phyloP scores from a whole-genome alignment of 2,329 filamentous ascomycete species.

The Talaromyces atroroseus region DNA sequence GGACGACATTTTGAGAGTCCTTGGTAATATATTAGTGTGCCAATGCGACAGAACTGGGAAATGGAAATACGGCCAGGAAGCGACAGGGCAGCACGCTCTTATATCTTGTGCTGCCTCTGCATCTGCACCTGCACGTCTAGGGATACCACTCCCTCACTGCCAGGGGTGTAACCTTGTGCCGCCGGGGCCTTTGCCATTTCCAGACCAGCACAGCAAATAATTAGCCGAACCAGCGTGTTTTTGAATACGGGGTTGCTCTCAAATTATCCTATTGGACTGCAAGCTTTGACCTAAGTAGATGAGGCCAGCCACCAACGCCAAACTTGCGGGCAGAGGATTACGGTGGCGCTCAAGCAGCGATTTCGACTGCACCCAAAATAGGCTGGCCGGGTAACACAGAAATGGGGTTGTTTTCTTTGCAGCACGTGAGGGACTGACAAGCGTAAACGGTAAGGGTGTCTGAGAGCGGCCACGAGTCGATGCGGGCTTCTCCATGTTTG shows the following conservation, averaged over 20 bases:
- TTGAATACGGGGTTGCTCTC: neutral
- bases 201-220: neutral
- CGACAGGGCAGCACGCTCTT: neutral
- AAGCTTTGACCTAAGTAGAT: neutral
- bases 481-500: neutral
- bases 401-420: neutral
- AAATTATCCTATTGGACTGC: neutral
- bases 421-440: neutral
- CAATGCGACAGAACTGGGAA: neutral
- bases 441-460: neutral
- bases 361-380: neutral
- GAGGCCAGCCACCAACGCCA: too few species aligned
- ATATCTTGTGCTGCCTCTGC: neutral
- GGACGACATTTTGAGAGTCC: neutral
- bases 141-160: neutral
- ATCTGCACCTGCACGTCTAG: neutral
- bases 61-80: neutral
- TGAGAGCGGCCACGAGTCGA: neutral
- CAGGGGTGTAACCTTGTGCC: neutral
- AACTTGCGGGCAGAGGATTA: neutral
- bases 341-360: neutral
- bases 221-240: neutral
- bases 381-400: neutral
- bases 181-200: neutral
- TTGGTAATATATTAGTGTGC: neutral